Percentiles rank a stretch among this genome's conserved stretches.
Evolutionary conservation across 2,329 filamentous ascomycete genomes (phyloP).

Genomic region (Aspergillus sp.): DNA sequence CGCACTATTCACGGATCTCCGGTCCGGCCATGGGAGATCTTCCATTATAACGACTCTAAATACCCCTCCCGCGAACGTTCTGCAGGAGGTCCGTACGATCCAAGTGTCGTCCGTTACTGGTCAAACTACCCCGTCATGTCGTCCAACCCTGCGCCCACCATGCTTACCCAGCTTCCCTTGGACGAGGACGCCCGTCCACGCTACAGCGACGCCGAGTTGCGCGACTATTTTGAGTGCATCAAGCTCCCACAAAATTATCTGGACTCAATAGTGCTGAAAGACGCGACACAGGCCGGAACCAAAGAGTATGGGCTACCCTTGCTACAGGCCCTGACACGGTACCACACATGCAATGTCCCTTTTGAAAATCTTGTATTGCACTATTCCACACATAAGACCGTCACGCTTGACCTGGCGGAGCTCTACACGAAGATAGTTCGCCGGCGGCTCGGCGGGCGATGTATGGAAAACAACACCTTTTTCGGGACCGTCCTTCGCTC

Average conservation of each 20-base stretch:
- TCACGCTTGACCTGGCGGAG: constrained; percentile 41
- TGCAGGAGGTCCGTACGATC: background rate
- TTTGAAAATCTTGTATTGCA: constrained; percentile 53
- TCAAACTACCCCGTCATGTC: background rate
- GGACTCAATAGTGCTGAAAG: constrained; percentile 5
- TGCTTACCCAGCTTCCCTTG: constrained; percentile 5
- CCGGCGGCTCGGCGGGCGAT: constrained; percentile 42
- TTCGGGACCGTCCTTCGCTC: constrained; percentile 45
- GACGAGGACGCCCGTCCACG: constrained; percentile 3
- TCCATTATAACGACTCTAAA: background rate
- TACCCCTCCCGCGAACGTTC: background rate
- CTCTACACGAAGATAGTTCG: constrained; percentile 47
- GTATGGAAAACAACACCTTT: constrained; percentile 52
- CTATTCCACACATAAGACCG: constrained; percentile 35
- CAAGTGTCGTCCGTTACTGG: background rate
- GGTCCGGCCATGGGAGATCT: background rate
- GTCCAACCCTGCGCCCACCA: constrained; percentile 12
- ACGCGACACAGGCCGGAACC: constrained; percentile 1
- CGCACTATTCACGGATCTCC: background rate
- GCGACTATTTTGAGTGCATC: constrained; percentile 11
- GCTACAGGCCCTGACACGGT: constrained; percentile 9
- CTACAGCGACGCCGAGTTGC: constrained; percentile 7
- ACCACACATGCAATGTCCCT: constrained; percentile 11
- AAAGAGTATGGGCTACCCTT: constrained; percentile 10
- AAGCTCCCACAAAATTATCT: constrained; percentile 8